phyloP scores from a whole-genome alignment of 495 filamentous ascomycete species.

The Podospora pseudoanserina region DNA sequence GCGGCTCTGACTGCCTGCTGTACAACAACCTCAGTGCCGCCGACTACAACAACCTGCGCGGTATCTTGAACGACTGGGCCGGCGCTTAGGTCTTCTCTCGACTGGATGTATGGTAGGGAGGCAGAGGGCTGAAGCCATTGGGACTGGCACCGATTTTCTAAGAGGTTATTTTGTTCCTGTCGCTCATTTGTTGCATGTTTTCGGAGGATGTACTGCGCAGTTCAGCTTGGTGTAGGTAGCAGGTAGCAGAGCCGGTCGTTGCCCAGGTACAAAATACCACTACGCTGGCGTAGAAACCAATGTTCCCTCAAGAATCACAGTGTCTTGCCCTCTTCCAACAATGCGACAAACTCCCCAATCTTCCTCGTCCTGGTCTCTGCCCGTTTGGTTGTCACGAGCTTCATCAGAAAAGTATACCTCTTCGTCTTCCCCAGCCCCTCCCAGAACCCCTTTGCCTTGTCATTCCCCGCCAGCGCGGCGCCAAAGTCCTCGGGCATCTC shows the following conservation, averaged over 20 bases:
- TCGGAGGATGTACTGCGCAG: background rate
- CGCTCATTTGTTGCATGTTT: background rate
- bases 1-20: background rate
- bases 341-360: conserved; percentile 29
- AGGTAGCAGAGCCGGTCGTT: background rate
- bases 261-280: background rate
- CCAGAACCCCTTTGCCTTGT: conserved; percentile 37
- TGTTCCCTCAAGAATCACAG: conserved; percentile 2
- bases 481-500: conserved; percentile 45
- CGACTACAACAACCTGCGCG: background rate
- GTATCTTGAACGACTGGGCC: background rate
- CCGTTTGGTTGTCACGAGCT: conserved; percentile 40
- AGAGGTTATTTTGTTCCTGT: background rate
- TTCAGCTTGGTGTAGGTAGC: background rate
- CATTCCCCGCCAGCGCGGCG: conserved; percentile 29
- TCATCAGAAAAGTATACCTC: conserved; percentile 42
- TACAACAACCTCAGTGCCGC: conserved; percentile 2
- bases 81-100: background rate
- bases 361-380: conserved; percentile 27
- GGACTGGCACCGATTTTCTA: background rate
- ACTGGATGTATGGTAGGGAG: background rate
- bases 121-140: background rate
- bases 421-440: conserved; percentile 40
- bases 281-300: background rate
- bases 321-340: conserved; percentile 25